Evolutionary conservation across 495 filamentous ascomycete genomes (phyloP).

Genomic region (Xylaria cubensis): DNA sequence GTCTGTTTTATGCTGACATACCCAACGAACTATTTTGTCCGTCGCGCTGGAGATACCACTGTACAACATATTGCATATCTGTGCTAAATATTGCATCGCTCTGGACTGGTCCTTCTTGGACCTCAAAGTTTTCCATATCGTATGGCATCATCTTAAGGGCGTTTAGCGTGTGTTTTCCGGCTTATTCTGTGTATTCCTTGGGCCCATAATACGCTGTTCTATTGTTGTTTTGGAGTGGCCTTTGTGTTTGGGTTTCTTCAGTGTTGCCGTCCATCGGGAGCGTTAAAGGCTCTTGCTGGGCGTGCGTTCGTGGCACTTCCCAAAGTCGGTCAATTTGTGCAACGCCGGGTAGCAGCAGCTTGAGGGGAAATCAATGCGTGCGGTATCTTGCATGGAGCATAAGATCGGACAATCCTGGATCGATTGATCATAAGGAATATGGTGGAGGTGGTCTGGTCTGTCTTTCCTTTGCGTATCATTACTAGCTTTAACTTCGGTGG

Average conservation of each 20-base stretch:
- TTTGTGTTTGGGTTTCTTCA: conserved; percentile 16
- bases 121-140: conserved; percentile 16
- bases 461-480: conserved; percentile 10
- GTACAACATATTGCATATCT: conserved; percentile 46
- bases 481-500: conserved; percentile 4
- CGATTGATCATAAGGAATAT: not conserved
- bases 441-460: conserved; percentile 5
- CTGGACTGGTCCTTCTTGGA: conserved; percentile 14
- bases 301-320: conserved; percentile 34
- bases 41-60: conserved; percentile 44
- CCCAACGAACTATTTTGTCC: conserved; percentile 34
- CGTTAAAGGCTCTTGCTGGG: conserved; percentile 19
- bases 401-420: conserved; percentile 19
- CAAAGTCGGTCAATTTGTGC: conserved; percentile 31
- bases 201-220: not conserved
- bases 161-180: conserved; percentile 27
- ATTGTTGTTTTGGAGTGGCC: conserved; percentile 9
- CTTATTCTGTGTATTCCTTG: conserved; percentile 23
- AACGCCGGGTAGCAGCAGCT: conserved; percentile 40
- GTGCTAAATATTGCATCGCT: conserved; percentile 28
- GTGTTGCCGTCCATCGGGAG: conserved; percentile 27
- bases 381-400: conserved; percentile 32
- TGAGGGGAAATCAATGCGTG: conserved; percentile 34
- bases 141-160: conserved; percentile 24
- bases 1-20: conserved; percentile 38